Evolutionary conservation across 83 land plant species (phyloP), one percentile per base, ranked within the genome.

Genomic region (Thuja plicata): DNA sequence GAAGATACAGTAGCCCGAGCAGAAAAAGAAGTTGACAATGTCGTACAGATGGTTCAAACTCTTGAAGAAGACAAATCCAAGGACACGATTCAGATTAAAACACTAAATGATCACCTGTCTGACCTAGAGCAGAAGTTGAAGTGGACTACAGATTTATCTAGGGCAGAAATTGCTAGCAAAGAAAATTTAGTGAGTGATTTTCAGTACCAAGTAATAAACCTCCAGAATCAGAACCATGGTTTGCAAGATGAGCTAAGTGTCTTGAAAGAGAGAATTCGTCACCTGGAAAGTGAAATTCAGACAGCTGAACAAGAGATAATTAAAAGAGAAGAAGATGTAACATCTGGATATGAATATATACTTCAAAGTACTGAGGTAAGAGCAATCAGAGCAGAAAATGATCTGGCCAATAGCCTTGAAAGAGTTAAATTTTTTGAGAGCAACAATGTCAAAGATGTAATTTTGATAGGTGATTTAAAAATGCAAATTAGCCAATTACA

Each of bases 61-160:
- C 82, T 78, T 40, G 82, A 78, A 78, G 82, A 38, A 34, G 82
- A 78, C 41, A 78, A 78, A 38, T 78, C 45, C 45, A 78, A 38
- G 8, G 46, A 34, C 43, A 12, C 7, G 40, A 17, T 40, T 78
- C 21, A 38, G 45, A 78, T 5, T 34, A 38, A 78, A 34, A 41
- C 45, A 17, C 82, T 78, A 17, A 35, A 78, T 16, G 82, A 40
- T 78, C 45, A 78, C 19, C 37, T 78, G 8, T 17, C 24, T 78
- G 27, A 17, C 24, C 16, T 78, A 40, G 82, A 78, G 43, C 24
- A 78, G 43, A 40, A 78, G 82, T 78, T 78, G 82, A 78, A 35
- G 15, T 5, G 45, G 82, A 12, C 27, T 16, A 5, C 37, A 35
- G 82, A 78, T 38, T 78, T 41, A 40, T 38, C 40, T 41, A 78